Base-by-base conservation (phyloP, 164 flowering plant genomes). In the Santalum album region DNA sequence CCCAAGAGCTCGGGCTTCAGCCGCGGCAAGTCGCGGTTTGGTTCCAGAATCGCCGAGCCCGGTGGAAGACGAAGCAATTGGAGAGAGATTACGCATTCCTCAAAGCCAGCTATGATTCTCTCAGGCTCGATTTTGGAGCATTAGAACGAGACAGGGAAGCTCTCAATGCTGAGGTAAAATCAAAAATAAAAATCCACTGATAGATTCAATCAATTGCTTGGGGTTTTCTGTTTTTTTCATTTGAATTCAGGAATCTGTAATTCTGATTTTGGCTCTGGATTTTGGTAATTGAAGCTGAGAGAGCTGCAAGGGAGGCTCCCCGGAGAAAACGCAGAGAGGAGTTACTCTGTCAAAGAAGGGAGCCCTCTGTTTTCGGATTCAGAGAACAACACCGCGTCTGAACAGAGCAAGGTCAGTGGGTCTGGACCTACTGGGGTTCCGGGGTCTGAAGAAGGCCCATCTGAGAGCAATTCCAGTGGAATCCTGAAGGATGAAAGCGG, bases 11-110 rank as follows among this genome's bases (percentile, higher is more conserved):
- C 16, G 76, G 70, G 46, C 70, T 72, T 34, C 70, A 69, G 24
- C 76, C 76, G 0, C 35, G 76, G 24, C 76, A 72, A 26, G 67
- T 72, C 1, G 70, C 76, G 1, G 63, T 69, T 36, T 72, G 76
- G 76, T 72, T 72, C 63, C 76, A 72, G 27, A 72, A 72, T 49
- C 76, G 76, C 23, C 64, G 76, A 0, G 76, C 76, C 2, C 64
- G 76, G 0, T 72, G 65, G 65, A 72, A 69, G 52, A 68, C 68
- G 1, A 72, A 72, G 68, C 65, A 62, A 53, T 50, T 72, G 58
- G 76, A 72, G 65, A 62, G 35, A 49, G 76, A 72, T 7, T 68
- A 65, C 25, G 44, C 43, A 9, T 1, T 48, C 9, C 70, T 72
- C 20, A 72, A 65, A 49, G 54, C 67, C 54, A 59, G 29, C 29